Base-by-base conservation (phyloP, 176 grass and related monocot species). In the Avena insularis region DNA sequence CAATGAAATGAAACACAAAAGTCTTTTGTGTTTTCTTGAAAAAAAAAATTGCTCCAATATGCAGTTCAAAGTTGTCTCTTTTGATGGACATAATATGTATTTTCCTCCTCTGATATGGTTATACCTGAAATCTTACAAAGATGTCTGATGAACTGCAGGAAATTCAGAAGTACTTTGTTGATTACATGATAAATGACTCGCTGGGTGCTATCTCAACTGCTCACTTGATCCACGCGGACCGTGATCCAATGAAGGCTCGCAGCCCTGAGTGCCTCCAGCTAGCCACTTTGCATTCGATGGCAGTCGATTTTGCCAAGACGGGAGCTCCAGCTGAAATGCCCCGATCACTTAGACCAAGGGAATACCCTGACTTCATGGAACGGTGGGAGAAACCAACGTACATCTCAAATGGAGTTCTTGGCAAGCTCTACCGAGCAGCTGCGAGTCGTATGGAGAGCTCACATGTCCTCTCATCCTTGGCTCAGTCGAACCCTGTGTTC, bases 321-420 rank as follows among this genome's bases (percentile, higher is more conserved):
- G 97, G 97, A 58, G 83, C 87, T 86, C 92, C 92, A 59, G 96
- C 96, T 16, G 92, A 94, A 81, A 96, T 98, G 92, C 94, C 93
- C 20, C 53, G 43, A 20, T 50, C 76, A 8, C 72, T 98, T 35
- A 92, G 68, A 85, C 97, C 92, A 21, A 93, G 86, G 88, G 82
- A 90, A 86, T 96, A 84, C 65, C 93, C 97, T 8, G 92, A 98
- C 85, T 98, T 98, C 86, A 90, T 94, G 97, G 94, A 98, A 47
- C 91, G 97, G 17, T 91, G 88, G 85, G 90, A 98, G 38, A 92
- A 57, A 45, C 87, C 90, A 20, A 94, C 76, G 75, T 95, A 92
- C 77, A 40, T 75, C 74, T 98, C 96, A 1, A 79, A 46, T 11
- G 92, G 93, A 12, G 85, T 91, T 84, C 45, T 98, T 2, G 96